Evolutionary conservation across 345 rosid species (phyloP).

Genomic region (Gynandropsis gynandra): DNA sequence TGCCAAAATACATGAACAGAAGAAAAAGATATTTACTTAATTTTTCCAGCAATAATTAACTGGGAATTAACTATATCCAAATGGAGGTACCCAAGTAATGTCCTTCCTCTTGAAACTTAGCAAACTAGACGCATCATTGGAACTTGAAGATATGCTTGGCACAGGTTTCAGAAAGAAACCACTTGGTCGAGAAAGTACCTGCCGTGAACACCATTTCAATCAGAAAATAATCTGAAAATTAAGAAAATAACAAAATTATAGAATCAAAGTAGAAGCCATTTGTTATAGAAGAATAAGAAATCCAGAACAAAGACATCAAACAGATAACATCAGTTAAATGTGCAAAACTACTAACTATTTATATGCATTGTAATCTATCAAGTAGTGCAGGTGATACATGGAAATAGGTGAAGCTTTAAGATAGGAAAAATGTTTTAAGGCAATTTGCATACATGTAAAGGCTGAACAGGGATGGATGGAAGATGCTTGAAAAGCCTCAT

Average conservation of each 20-base stretch:
- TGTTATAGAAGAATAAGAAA: conserved; percentile 9
- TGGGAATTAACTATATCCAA: conserved; percentile 16
- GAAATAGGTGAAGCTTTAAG: no score
- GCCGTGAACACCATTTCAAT: conserved; percentile 21
- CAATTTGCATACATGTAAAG: conserved; percentile 58
- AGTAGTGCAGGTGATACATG: conserved; percentile 13
- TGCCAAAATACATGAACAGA: conserved; percentile 28
- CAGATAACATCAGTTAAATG: neutral
- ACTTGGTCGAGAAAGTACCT: conserved; percentile 81
- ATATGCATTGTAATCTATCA: neutral
- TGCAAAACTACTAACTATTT: conserved; percentile 5
- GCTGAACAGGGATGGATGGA: conserved; percentile 77
- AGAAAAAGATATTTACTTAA: conserved; percentile 13
- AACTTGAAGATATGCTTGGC: conserved; percentile 47
- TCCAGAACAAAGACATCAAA: neutral
- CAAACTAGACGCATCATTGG: conserved; percentile 54
- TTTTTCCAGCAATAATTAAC: conserved; percentile 6
- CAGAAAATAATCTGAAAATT: conserved; percentile 9
- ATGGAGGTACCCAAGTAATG: conserved; percentile 63
- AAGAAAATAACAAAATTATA: conserved; percentile 8
- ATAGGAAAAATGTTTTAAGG: conserved; percentile 9
- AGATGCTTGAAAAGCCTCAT: conserved; percentile 94
- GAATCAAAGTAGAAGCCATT: conserved; percentile 8
- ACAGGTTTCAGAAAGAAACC: conserved; percentile 92
- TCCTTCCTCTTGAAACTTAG: conserved; percentile 77